phyloP scores from a whole-genome alignment of 257 asterid genomes.

The Ilex asprella region DNA sequence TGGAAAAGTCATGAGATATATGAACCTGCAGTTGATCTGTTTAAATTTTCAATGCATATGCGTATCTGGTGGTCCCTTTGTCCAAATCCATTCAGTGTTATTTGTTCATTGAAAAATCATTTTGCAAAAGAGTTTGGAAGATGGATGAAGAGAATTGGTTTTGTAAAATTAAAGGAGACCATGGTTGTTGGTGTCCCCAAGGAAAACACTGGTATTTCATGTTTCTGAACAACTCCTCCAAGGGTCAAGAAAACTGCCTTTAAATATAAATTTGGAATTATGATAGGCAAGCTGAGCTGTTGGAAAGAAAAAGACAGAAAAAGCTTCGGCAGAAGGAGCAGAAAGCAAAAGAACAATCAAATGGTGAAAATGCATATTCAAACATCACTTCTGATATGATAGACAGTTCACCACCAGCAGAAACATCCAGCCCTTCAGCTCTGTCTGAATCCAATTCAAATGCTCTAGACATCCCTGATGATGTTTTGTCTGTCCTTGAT shows the following conservation, averaged over 20 bases:
- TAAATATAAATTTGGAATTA: not conserved
- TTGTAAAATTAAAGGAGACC: too few species aligned
- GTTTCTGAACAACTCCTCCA: not conserved
- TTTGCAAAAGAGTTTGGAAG: too few species aligned
- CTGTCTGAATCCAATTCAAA: slow-evolving; percentile 33
- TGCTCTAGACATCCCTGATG: slow-evolving; percentile 24
- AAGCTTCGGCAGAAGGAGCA: slow-evolving; percentile 84
- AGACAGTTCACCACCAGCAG: slow-evolving; percentile 37
- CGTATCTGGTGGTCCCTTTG: too few species aligned
- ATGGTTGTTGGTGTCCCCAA: too few species aligned
- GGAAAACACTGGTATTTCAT: not conserved
- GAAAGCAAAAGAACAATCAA: slow-evolving; percentile 46
- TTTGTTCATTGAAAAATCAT: too few species aligned
- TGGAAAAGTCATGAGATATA: too few species aligned
- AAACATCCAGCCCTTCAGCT: slow-evolving; percentile 37
- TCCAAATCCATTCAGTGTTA: too few species aligned
- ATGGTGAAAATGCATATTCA: slow-evolving; percentile 25
- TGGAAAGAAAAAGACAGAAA: slow-evolving; percentile 73
- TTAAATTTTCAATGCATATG: too few species aligned
- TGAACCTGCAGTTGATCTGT: too few species aligned
- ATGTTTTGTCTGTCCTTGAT: slow-evolving; percentile 23
- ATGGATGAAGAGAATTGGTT: too few species aligned
- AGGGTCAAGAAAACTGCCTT: not conserved
- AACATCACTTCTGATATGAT: slow-evolving; percentile 26
- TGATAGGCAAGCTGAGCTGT: slow-evolving; percentile 55